phyloP scores from a whole-genome alignment of 768 basidiomycete species.

The Lactarius deliciosus region DNA sequence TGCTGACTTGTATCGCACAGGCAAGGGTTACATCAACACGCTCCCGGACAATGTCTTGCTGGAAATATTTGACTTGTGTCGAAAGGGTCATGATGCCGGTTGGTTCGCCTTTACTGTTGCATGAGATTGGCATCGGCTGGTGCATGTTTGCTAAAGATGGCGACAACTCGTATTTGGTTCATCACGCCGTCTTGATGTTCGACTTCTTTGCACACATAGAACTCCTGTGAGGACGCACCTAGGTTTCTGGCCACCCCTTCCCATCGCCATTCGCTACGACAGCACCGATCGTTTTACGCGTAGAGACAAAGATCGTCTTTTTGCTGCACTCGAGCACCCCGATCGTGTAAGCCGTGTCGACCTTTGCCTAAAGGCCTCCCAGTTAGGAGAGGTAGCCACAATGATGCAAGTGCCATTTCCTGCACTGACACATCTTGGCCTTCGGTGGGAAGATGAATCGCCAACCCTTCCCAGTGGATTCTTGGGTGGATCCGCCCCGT shows the following conservation, averaged over 20 bases:
- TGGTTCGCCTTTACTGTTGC: no score
- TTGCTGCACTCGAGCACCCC: neutral
- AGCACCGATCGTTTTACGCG: no score
- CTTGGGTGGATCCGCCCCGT: conserved; percentile 1
- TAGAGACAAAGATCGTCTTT: neutral
- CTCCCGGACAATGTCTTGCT: no score
- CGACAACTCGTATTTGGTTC: neutral
- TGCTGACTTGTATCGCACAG: neutral
- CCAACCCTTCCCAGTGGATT: neutral
- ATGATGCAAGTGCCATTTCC: conserved; percentile 2
- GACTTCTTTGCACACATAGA: neutral
- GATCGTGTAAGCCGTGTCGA: neutral
- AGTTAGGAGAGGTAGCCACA: neutral
- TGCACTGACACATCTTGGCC: neutral
- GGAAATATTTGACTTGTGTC: no score
- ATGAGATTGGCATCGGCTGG: neutral
- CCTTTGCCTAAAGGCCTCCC: neutral
- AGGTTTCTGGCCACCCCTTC: neutral
- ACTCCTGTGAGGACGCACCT: no score
- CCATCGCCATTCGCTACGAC: neutral
- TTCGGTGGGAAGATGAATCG: neutral
- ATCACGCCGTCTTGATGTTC: neutral
- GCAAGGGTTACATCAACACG: neutral
- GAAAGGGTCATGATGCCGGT: no score
- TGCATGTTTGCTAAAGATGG: neutral